Percentiles rank a stretch among this genome's conserved stretches.
These are phyloP conservation scores for Lasiodiplodia sp. DNA, from an alignment of 2,329 filamentous ascomycete genomes.

Conservation along the genomic window DNA sequence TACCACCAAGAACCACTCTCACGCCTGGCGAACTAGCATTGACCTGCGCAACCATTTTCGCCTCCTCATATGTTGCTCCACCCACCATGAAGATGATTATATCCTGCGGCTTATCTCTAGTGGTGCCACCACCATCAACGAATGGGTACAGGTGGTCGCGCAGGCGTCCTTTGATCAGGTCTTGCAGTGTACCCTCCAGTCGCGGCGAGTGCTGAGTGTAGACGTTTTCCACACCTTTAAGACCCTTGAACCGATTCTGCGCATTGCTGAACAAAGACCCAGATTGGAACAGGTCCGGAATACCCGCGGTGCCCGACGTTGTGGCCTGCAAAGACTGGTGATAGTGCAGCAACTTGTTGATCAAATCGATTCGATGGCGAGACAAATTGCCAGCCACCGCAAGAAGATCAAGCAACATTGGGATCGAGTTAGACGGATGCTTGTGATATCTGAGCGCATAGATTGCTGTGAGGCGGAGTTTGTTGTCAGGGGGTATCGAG, in stretches of 20 bases:
- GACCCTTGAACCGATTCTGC: constrained; percentile 85
- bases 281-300: constrained; percentile 91
- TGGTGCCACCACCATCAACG: constrained; percentile 84
- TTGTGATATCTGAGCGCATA: constrained; percentile 94
- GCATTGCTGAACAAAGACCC: constrained; percentile 87
- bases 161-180: constrained; percentile 88
- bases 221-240: constrained; percentile 98
- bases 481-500: constrained; percentile 78
- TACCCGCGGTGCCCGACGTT: constrained; percentile 70
- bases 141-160: constrained; percentile 92
- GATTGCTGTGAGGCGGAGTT: constrained; percentile 88
- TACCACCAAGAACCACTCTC: constrained; percentile 87
- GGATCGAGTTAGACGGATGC: constrained; percentile 80
- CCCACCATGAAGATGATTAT: constrained; percentile 95
- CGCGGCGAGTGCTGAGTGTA: constrained; percentile 97
- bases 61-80: constrained; percentile 94
- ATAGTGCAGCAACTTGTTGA: constrained; percentile 83
- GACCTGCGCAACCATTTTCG: constrained; percentile 92
- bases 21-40: constrained; percentile 91
- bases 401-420: constrained; percentile 86
- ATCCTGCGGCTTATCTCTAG: constrained; percentile 94
- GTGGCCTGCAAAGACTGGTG: constrained; percentile 81
- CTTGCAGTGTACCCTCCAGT: constrained; percentile 86
- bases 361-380: constrained; percentile 75
- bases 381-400: constrained; percentile 83